Evolutionary conservation across 163 green algal genomes (phyloP).

Genomic region (Trebouxia gelatinosa): DNA sequence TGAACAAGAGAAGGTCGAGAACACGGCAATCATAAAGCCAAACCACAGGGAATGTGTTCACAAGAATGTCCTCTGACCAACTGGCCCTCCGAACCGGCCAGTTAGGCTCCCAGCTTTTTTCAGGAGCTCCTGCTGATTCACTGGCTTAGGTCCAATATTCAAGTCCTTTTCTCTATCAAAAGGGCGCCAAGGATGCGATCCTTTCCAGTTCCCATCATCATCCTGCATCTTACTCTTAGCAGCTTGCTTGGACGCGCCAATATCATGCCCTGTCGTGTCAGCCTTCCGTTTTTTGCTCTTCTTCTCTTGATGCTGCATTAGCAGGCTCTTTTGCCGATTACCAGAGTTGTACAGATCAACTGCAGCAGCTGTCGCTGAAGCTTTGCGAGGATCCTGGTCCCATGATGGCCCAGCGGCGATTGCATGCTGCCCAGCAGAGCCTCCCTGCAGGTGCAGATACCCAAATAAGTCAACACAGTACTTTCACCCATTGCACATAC

Average conservation of each 20-base stretch:
- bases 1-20: not conserved
- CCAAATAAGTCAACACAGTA: no score
- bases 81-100: slow-evolving; percentile 28
- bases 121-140: slow-evolving; percentile 41
- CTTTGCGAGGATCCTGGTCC: slow-evolving; percentile 30
- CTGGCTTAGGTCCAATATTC: slow-evolving; percentile 29
- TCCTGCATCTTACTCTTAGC: slow-evolving; percentile 35
- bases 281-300: slow-evolving; percentile 17
- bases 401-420: not conserved
- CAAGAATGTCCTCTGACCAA: slow-evolving; percentile 12
- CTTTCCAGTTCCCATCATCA: slow-evolving; percentile 27
- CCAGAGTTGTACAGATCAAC: slow-evolving; percentile 57
- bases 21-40: not conserved
- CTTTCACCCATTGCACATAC: no score
- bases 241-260: not conserved
- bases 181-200: slow-evolving; percentile 68
- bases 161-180: slow-evolving; percentile 71
- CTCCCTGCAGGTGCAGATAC: no score
- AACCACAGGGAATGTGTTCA: not conserved
- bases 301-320: slow-evolving; percentile 70
- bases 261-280: no score
- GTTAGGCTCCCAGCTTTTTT: slow-evolving; percentile 36
- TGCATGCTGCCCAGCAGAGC: not conserved
- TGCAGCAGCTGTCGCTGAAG: slow-evolving; percentile 23
- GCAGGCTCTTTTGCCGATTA: slow-evolving; percentile 61